phyloP scores from a whole-genome alignment of 352 stramenopile species.

The Phytophthora melonis region DNA sequence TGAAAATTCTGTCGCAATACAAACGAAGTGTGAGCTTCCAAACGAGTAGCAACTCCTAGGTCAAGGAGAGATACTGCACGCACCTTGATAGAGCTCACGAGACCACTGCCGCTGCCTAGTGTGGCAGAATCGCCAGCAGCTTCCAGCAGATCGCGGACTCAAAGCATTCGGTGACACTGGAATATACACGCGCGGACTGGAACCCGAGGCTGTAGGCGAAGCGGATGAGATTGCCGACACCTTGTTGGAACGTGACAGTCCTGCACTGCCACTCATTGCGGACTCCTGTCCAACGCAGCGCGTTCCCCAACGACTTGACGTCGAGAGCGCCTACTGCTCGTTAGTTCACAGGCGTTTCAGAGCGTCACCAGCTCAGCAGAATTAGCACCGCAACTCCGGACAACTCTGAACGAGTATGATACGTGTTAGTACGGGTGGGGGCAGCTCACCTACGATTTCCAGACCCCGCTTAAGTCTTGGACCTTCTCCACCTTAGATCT shows the following conservation, averaged over 20 bases:
- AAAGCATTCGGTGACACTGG: slow-evolving; percentile 14
- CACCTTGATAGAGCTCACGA: slow-evolving; percentile 26
- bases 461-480: neutral
- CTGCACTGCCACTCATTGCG: slow-evolving; percentile 19
- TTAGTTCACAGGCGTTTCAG: slow-evolving; percentile 30
- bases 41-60: too few relatives aligned
- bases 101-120: slow-evolving; percentile 20
- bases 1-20: slow-evolving; percentile 43
- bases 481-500: slow-evolving; percentile 32
- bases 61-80: neutral
- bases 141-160: slow-evolving; percentile 20
- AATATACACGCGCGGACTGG: slow-evolving; percentile 10
- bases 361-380: slow-evolving; percentile 17
- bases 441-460: slow-evolving; percentile 12
- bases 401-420: neutral
- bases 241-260: slow-evolving; percentile 21
- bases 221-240: slow-evolving; percentile 25
- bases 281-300: neutral
- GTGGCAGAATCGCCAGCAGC: slow-evolving; percentile 16
- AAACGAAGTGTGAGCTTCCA: too few relatives aligned
- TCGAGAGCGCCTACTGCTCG: neutral
- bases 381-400: slow-evolving; percentile 18
- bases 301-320: slow-evolving; percentile 5
- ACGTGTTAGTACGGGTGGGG: slow-evolving; percentile 8
- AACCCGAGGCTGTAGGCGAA: slow-evolving; percentile 15